Evolutionary conservation across 164 flowering plant genomes (phyloP).

Genomic region (Warburgia ugandensis): DNA sequence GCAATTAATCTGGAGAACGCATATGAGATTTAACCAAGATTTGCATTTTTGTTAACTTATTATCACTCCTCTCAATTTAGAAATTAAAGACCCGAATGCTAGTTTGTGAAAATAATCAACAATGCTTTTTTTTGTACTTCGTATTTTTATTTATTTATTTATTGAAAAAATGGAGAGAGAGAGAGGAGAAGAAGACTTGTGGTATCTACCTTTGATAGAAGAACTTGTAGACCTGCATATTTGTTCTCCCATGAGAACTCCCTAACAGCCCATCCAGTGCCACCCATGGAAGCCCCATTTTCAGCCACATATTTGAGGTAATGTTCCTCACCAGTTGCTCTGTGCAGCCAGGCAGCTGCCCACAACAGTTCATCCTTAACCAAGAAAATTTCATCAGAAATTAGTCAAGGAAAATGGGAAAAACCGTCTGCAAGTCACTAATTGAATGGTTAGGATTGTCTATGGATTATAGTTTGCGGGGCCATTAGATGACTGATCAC

Average conservation of each 20-base stretch:
- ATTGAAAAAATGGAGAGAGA: not conserved
- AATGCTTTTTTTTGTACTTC: too few species aligned
- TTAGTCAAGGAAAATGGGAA: too few species aligned
- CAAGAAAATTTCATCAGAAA: too few species aligned
- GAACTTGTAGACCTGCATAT: constrained; percentile 83
- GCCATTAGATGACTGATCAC: not conserved
- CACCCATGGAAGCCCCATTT: constrained; percentile 62
- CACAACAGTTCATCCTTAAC: constrained; percentile 81
- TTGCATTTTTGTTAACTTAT: too few species aligned
- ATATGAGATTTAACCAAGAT: too few species aligned
- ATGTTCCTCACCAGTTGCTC: constrained; percentile 56
- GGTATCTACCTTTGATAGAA: constrained; percentile 52
- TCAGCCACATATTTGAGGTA: constrained; percentile 66
- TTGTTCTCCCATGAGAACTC: constrained; percentile 95
- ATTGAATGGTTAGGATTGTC: not conserved
- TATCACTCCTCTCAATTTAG: too few species aligned
- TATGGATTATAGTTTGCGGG: too few species aligned
- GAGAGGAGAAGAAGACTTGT: not conserved
- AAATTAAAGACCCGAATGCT: too few species aligned
- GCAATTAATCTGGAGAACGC: too few species aligned
- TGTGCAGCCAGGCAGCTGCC: constrained; percentile 85
- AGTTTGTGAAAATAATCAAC: too few species aligned
- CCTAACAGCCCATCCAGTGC: constrained; percentile 73
- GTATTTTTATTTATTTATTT: not conserved
- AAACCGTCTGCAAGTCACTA: too few species aligned